Evolutionary conservation across 2,329 filamentous ascomycete genomes (phyloP).

Genomic region (Diplodia intermedia): DNA sequence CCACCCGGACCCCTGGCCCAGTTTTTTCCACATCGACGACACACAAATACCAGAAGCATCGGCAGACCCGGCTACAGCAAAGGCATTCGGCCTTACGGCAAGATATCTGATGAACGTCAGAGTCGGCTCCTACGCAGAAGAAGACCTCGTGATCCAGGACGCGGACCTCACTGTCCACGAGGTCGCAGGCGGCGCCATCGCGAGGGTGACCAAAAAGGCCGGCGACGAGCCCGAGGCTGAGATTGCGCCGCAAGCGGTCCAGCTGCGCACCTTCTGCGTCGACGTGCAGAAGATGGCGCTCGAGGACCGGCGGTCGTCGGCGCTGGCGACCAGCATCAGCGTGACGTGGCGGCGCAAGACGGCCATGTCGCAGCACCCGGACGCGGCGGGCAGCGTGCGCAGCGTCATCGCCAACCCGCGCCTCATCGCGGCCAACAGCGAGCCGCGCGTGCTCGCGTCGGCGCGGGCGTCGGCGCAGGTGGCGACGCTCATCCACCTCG

Average conservation of each 20-base stretch:
- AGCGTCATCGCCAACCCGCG: conserved; percentile 74
- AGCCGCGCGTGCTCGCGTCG: conserved; percentile 79
- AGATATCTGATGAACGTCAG: conserved; percentile 79
- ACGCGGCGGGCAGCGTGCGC: conserved; percentile 49
- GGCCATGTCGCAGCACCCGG: conserved; percentile 36
- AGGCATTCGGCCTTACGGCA: conserved; percentile 71
- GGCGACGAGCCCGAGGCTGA: conserved; percentile 39
- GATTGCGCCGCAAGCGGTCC: conserved; percentile 71
- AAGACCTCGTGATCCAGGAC: conserved; percentile 66
- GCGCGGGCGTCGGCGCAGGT: conserved; percentile 46
- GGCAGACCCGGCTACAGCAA: conserved; percentile 40
- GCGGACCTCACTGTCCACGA: conserved; percentile 68
- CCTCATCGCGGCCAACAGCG: conserved; percentile 79
- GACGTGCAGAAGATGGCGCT: conserved; percentile 77
- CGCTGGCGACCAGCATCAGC: conserved; percentile 75
- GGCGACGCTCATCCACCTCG: conserved; percentile 47
- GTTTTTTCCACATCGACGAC: conserved; percentile 74
- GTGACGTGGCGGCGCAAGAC: conserved; percentile 75
- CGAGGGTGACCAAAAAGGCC: conserved; percentile 47
- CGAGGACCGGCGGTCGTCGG: conserved; percentile 79
- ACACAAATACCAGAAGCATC: conserved; percentile 44
- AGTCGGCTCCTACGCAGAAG: conserved; percentile 76
- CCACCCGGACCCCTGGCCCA: conserved; percentile 82
- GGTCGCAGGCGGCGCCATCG: conserved; percentile 68
- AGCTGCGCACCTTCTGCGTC: conserved; percentile 75